phyloP scores from a whole-genome alignment of 2,329 filamentous ascomycete genomes.

The Aspergillaceae sp. region DNA sequence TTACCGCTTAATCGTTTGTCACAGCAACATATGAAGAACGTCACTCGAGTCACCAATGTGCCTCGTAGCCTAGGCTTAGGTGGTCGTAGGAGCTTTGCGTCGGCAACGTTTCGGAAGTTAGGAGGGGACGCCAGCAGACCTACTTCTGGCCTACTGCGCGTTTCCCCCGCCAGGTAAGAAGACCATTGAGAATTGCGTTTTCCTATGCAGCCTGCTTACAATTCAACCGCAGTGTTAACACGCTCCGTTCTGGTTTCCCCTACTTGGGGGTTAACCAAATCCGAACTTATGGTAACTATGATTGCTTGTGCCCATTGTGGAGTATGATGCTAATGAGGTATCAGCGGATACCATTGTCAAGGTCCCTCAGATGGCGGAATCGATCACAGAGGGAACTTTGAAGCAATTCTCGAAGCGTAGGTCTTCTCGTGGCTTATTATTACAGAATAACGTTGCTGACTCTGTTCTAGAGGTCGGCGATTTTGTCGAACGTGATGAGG shows the following conservation, averaged over 20 bases:
- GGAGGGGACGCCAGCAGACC: conserved; percentile 3
- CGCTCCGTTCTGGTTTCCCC: conserved; percentile 15
- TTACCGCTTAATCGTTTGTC: conserved; percentile 29
- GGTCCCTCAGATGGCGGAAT: conserved; percentile 97
- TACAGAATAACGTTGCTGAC: conserved; percentile 14
- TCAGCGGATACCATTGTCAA: conserved; percentile 76
- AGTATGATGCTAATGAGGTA: conserved; percentile 7
- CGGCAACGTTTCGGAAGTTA: conserved; percentile 13
- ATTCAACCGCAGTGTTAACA: conserved; percentile 14
- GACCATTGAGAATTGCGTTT: background rate
- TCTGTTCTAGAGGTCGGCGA: conserved; percentile 65
- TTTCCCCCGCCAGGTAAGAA: conserved; percentile 18
- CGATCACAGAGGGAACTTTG: conserved; percentile 92
- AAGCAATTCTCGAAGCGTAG: conserved; percentile 85
- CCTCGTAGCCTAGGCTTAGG: conserved; percentile 14
- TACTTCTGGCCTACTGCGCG: conserved; percentile 18
- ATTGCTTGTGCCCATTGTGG: background rate
- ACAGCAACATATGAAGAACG: conserved; percentile 22
- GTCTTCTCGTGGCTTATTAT: conserved; percentile 9
- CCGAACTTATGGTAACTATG: conserved; percentile 28
- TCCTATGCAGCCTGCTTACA: conserved; percentile 2
- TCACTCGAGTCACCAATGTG: conserved; percentile 20
- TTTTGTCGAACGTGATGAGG: conserved; percentile 89
- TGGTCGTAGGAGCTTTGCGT: conserved; percentile 19
- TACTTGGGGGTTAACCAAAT: conserved; percentile 21